Evolutionary conservation across 768 basidiomycete genomes (phyloP).

Genomic region (Tricholoma bakamatsutake): DNA sequence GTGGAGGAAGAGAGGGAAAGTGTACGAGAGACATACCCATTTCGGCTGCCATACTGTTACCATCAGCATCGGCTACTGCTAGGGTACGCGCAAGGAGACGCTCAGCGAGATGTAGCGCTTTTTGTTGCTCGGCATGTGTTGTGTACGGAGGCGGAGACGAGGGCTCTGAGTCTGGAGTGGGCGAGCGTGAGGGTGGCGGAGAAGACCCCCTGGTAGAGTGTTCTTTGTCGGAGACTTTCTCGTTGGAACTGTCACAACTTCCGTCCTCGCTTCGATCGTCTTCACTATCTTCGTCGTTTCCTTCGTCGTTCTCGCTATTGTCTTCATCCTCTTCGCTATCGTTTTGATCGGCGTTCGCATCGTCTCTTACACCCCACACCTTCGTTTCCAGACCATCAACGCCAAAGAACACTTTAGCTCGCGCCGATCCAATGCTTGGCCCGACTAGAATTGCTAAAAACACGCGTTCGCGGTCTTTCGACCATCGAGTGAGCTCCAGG

Average conservation of each 20-base stretch:
- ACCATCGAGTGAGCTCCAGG: neutral
- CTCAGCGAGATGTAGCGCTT: conserved; percentile 24
- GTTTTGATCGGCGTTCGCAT: conserved; percentile 18
- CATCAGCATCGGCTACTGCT: conserved; percentile 23
- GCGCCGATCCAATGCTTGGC: conserved; percentile 56
- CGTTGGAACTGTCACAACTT: conserved; percentile 13
- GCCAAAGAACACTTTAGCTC: conserved; percentile 53
- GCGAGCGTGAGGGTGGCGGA: conserved; percentile 11
- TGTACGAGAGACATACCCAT: conserved; percentile 17
- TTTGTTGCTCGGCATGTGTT: conserved; percentile 21
- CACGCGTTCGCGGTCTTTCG: conserved; percentile 24
- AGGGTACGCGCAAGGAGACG: conserved; percentile 29
- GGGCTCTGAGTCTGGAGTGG: conserved; percentile 6
- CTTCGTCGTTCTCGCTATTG: conserved; percentile 18
- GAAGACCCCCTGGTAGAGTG: conserved; percentile 1
- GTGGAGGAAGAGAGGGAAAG: neutral
- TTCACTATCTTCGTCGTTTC: conserved; percentile 11
- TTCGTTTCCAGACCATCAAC: conserved; percentile 59
- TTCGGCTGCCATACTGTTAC: conserved; percentile 24
- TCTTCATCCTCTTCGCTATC: conserved; percentile 24
- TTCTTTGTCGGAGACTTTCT: conserved; percentile 9
- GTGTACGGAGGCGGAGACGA: conserved; percentile 2
- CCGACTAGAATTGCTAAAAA: conserved; percentile 65
- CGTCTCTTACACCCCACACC: conserved; percentile 31
- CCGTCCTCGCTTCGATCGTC: conserved; percentile 8